Evolutionary conservation across 129 eudicot genomes (phyloP).

Genomic region (Artemisia argyi): DNA sequence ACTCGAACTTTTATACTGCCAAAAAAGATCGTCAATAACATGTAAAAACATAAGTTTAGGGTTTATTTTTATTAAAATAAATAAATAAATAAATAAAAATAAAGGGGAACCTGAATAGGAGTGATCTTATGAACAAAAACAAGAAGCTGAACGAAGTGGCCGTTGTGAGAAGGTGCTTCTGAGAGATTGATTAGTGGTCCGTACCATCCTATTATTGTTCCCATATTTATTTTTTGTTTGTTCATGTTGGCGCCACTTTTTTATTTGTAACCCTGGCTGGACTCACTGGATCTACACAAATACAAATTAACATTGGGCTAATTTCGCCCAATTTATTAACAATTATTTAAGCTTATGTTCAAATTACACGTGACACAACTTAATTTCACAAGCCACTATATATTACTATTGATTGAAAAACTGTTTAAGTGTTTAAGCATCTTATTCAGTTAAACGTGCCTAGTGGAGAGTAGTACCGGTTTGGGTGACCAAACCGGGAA

Average conservation of each 20-base stretch:
- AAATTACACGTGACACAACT: no score
- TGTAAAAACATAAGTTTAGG: neutral
- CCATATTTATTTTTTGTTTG: slow-evolving; percentile 25
- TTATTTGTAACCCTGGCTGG: no score
- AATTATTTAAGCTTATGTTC: no score
- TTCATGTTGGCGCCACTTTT: neutral
- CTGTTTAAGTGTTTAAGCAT: no score
- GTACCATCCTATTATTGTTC: slow-evolving; percentile 64
- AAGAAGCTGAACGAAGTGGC: slow-evolving; percentile 68
- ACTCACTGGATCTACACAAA: no score
- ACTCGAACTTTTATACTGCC: slow-evolving; percentile 61
- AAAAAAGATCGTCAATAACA: neutral
- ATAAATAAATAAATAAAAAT: neutral
- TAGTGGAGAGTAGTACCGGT: no score
- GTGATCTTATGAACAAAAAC: slow-evolving; percentile 60
- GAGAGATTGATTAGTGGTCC: slow-evolving; percentile 77
- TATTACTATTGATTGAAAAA: no score
- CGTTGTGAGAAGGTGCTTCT: slow-evolving; percentile 56
- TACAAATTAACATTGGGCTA: no score
- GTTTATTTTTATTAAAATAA: neutral
- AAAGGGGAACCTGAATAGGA: slow-evolving; percentile 60
- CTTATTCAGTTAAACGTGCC: no score
- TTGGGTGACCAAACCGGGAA: no score
- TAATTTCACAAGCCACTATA: no score
- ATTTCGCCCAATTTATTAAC: no score